Evolutionary conservation across 2,329 filamentous ascomycete genomes (phyloP), one percentile per base, ranked within the genome.

Genomic region (Xylaria sp.): DNA sequence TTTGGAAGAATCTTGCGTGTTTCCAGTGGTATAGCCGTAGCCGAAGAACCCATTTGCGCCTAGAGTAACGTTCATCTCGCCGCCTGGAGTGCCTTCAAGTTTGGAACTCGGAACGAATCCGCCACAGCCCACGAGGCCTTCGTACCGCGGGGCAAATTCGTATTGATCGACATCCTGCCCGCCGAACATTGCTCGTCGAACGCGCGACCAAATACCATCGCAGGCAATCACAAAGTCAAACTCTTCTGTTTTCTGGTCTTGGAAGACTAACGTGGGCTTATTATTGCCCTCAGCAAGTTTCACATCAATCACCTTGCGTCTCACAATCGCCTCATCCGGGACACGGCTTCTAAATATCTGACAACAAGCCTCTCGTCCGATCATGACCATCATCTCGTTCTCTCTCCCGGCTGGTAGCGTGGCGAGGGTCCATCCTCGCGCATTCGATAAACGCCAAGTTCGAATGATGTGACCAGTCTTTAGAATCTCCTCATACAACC

Each of bases 41-140:
- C 69, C 69, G 27, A 71, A 71, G 57, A 71, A 71, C 23, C 63
- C 63, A 18, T 71, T 71, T 40, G 55, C 69, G 5, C 69, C 69
- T 2, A 69, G 53, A 5, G 55, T 60, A n/a, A 69, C 66, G 59
- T 71, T 70, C 69, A 71, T 71, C 40, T 71, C 60, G 4, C 69
- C 66, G 21, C 42, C 60, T 18, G 60, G 66, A 3, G 66, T 71
- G 37, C 47, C 63, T 25, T 51, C 18, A 18, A 71, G 61, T 27
- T 65, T 64, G n/a, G 66, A 69, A 32, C 69, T 66, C 3, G 63
- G 60, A 18, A 69, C 42, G 13, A 69, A 71, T 21, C 69, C 69
- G 5, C 69, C 66, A 18, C 69, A 60, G 2, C 63, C 66, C 5
- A 71, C 60, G 27, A 71, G 69, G 18, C 69, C 69, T 54, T 71